phyloP scores from a whole-genome alignment of 2,329 filamentous ascomycete genomes.

The Neocucurbitaria cava region DNA sequence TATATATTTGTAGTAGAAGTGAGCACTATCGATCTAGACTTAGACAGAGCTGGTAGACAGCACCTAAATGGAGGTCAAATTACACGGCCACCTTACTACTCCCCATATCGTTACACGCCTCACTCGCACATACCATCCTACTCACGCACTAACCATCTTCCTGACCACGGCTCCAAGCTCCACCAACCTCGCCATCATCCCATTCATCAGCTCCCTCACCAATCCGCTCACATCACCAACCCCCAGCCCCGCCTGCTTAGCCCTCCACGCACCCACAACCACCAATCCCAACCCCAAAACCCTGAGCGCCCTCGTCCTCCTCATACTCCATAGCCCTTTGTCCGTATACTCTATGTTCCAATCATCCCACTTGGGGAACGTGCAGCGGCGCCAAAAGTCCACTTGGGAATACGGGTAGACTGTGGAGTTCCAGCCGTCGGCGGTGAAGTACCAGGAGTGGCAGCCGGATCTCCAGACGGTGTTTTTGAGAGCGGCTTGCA shows the following conservation, averaged over 20 bases:
- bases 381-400: slow-evolving; percentile 58
- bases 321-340: slow-evolving; percentile 53
- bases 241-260: slow-evolving; percentile 31
- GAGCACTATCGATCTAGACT: too few relatives aligned
- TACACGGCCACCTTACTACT: too few relatives aligned
- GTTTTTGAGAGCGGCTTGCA: slow-evolving; percentile 53
- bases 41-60: too few relatives aligned
- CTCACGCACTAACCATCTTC: slow-evolving; percentile 3
- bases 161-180: slow-evolving; percentile 9
- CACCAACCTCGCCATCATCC: slow-evolving; percentile 6
- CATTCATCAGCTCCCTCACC: slow-evolving; percentile 16
- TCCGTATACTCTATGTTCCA: slow-evolving; percentile 61
- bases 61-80: too few relatives aligned
- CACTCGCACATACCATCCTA: background rate
- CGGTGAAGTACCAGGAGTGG: slow-evolving; percentile 74
- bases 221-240: slow-evolving; percentile 27
- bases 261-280: slow-evolving; percentile 32
- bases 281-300: slow-evolving; percentile 26
- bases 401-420: slow-evolving; percentile 64
- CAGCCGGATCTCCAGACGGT: slow-evolving; percentile 60
- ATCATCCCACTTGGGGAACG: slow-evolving; percentile 62
- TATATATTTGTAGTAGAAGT: too few relatives aligned
- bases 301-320: slow-evolving; percentile 21
- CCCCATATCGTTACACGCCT: background rate
- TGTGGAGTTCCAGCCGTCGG: slow-evolving; percentile 80